Conservation (phyloP, 1,284 basidiomycete species). For the Ganoderma sinense region DNA sequence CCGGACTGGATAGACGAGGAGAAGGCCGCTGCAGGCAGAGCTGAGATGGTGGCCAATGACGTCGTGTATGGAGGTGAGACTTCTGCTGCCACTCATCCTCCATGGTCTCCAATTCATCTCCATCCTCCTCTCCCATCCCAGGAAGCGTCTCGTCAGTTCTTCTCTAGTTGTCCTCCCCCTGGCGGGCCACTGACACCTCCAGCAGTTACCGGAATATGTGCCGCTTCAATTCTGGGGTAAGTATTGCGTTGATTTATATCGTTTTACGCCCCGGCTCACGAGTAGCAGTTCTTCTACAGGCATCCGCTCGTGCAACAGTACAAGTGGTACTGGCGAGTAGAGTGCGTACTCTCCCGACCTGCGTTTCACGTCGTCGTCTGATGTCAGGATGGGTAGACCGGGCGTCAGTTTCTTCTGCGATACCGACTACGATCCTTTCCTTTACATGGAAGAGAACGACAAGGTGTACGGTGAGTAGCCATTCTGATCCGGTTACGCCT, state of each 20-base stretch:
- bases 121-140: conserved; percentile 40
- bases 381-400: conserved; percentile 60
- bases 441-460: conserved; percentile 77
- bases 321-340: conserved; percentile 46
- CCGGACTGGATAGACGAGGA: conserved; percentile 86
- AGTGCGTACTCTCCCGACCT: conserved; percentile 41
- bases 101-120: conserved; percentile 43
- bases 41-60: conserved; percentile 75
- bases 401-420: conserved; percentile 81
- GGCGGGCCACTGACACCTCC: not conserved
- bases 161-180: not conserved
- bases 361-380: conserved; percentile 54
- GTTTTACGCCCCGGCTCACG: not conserved
- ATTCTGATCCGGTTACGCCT: not conserved
- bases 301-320: conserved; percentile 55
- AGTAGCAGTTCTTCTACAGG: conserved; percentile 58
- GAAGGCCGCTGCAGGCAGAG: conserved; percentile 71
- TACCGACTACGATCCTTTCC: conserved; percentile 76
- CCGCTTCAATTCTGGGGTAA: conserved; percentile 68
- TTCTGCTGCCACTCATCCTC: too few relatives aligned
- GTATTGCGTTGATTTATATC: conserved; percentile 28
- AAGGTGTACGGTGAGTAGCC: conserved; percentile 64
- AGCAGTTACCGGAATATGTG: conserved; percentile 59
- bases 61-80: conserved; percentile 85
- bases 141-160: conserved; percentile 31